Conservation (phyloP, 2,329 filamentous ascomycete genomes). For the Dactylonectria macrodidyma region DNA sequence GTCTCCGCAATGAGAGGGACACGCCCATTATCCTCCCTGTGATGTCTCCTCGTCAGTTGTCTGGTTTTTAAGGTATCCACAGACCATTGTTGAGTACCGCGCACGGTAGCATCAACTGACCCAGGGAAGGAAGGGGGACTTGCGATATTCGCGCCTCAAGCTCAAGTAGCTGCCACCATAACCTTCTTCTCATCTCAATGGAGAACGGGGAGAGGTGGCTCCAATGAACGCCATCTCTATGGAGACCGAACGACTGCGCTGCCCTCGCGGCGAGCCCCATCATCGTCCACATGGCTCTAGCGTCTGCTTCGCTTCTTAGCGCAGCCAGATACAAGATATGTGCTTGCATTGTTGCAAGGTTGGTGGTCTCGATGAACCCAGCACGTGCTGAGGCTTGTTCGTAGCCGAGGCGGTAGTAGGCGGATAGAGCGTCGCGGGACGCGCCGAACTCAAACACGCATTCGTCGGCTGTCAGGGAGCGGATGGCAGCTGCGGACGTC, state of each 20-base stretch:
- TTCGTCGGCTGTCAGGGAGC: background rate
- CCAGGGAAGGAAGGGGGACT: background rate
- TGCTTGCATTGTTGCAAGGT: background rate
- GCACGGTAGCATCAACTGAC: no score
- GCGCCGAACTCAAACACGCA: background rate
- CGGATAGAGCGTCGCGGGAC: background rate
- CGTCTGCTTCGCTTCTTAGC: background rate
- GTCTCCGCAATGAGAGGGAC: background rate
- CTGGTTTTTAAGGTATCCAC: no score
- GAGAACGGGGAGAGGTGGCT: background rate
- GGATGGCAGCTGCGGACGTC: background rate
- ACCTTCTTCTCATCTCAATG: constrained; percentile 6
- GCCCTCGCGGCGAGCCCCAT: constrained; percentile 1
- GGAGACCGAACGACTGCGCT: background rate
- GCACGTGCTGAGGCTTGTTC: constrained; percentile 3
- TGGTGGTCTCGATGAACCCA: background rate
- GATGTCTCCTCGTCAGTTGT: no score
- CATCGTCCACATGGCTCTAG: background rate
- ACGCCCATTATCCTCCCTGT: background rate
- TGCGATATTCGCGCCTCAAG: background rate
- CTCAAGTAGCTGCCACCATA: background rate
- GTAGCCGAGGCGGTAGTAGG: background rate
- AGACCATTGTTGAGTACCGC: no score
- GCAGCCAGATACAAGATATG: constrained; percentile 3
- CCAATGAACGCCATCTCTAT: background rate